Evolutionary conservation across 345 rosid species (phyloP).

Genomic region (Acer negundo): DNA sequence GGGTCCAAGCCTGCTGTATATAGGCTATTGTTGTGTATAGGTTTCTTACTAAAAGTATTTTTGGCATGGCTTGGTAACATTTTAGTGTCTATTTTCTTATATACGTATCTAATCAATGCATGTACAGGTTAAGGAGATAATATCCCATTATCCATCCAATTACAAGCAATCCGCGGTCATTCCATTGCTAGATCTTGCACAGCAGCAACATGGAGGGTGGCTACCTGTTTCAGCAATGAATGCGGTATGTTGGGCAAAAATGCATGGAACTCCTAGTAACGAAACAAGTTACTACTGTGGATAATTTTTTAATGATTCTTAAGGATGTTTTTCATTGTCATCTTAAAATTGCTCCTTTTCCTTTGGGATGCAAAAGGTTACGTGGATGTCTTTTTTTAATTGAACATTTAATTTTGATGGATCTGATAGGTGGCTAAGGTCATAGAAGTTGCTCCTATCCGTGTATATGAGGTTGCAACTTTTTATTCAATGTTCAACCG

Average conservation of each 20-base stretch:
- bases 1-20: neutral
- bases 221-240: slow-evolving; percentile 99
- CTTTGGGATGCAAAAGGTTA: neutral
- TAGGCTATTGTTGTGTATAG: neutral
- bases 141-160: slow-evolving; percentile 95
- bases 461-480: slow-evolving; percentile 96
- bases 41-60: neutral
- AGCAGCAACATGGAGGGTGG: slow-evolving; percentile 99
- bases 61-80: neutral
- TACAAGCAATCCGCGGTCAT: slow-evolving; percentile 99
- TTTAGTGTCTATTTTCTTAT: neutral
- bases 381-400: neutral
- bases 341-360: neutral
- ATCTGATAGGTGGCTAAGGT: slow-evolving; percentile 78
- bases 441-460: slow-evolving; percentile 88
- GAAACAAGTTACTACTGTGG: neutral
- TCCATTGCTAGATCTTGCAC: slow-evolving; percentile 97
- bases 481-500: slow-evolving; percentile 99
- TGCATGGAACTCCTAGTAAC: neutral
- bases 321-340: too few relatives aligned
- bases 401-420: slow-evolving; percentile 11
- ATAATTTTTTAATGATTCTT: neutral
- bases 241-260: slow-evolving; percentile 51
- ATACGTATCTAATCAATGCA: neutral
- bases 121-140: slow-evolving; percentile 78